A percentile compares a stretch with the other conserved stretches of the same genome.
Conservation (phyloP, 169 alveolate genomes). For the Plasmodium billcollinsi region DNA sequence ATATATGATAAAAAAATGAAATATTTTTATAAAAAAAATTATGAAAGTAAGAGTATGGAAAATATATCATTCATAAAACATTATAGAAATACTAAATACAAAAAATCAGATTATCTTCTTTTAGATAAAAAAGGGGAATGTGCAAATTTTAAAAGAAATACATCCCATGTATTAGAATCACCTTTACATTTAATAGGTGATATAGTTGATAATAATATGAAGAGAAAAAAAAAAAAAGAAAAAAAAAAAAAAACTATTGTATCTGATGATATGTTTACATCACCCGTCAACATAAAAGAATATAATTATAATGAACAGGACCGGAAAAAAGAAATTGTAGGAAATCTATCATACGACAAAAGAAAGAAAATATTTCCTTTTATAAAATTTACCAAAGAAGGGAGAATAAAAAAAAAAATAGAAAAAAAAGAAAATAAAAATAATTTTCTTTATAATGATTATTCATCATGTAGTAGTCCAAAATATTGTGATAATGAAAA, state of each 20-base stretch:
- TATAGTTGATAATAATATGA: neutral
- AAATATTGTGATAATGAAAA: constrained; percentile 3
- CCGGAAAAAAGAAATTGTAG: too few relatives aligned
- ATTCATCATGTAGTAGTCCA: constrained; percentile 10
- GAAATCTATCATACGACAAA: neutral
- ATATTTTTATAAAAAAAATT: constrained; percentile 7
- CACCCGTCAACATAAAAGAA: neutral
- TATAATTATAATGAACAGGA: too few relatives aligned
- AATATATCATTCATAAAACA: neutral
- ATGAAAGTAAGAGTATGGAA: constrained; percentile 25
- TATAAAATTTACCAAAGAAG: constrained; percentile 6
- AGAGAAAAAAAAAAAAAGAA: too few relatives aligned
- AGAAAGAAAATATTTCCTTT: constrained; percentile 27
- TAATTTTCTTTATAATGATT: constrained; percentile 67
- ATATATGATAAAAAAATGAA: constrained; percentile 9
- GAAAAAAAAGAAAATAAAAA: constrained; percentile 4
- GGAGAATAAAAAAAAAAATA: neutral
- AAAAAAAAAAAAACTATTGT: neutral
- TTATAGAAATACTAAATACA: constrained; percentile 8
- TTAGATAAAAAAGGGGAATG: neutral
- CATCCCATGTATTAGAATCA: constrained; percentile 30
- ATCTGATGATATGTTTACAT: constrained; percentile 43
- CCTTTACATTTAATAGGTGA: constrained; percentile 27
- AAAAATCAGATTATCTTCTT: constrained; percentile 34
- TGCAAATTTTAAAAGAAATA: constrained; percentile 5